Conservation (phyloP, 164 flowering plant genomes). For the Dillenia turbinata region DNA sequence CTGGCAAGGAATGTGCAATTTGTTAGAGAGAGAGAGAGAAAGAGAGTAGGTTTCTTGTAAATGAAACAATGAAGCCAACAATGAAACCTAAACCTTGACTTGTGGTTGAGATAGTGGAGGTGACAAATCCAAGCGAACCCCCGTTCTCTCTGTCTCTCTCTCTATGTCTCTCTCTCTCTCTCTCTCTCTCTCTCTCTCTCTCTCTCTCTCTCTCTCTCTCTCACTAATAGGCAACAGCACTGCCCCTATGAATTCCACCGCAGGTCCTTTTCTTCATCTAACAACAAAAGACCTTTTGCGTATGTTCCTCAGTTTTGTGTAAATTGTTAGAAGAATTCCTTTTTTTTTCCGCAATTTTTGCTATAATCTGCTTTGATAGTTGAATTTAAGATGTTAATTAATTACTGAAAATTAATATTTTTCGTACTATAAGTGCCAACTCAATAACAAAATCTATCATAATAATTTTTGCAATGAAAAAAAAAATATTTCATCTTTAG, state of each 20-base stretch:
- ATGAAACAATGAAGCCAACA: neutral
- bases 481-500: too few relatives aligned
- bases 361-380: too few relatives aligned
- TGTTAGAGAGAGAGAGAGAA: conserved; percentile 13
- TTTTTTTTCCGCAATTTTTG: too few relatives aligned
- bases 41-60: conserved; percentile 2
- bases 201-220: conserved; percentile 20
- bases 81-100: conserved; percentile 14
- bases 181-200: conserved; percentile 17
- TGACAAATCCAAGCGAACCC: too few relatives aligned
- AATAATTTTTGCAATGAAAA: too few relatives aligned
- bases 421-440: too few relatives aligned
- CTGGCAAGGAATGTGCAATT: neutral
- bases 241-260: conserved; percentile 18
- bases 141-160: conserved; percentile 9
- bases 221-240: conserved; percentile 21
- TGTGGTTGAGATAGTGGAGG: conserved; percentile 20
- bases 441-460: too few relatives aligned
- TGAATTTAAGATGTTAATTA: too few relatives aligned
- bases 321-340: too few relatives aligned
- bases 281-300: neutral
- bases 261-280: conserved; percentile 10
- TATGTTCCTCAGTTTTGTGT: too few relatives aligned
- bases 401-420: too few relatives aligned
- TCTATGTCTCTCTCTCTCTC: conserved; percentile 14